phyloP scores from a whole-genome alignment of 2,329 filamentous ascomycete species.

The Penicillium sp. region DNA sequence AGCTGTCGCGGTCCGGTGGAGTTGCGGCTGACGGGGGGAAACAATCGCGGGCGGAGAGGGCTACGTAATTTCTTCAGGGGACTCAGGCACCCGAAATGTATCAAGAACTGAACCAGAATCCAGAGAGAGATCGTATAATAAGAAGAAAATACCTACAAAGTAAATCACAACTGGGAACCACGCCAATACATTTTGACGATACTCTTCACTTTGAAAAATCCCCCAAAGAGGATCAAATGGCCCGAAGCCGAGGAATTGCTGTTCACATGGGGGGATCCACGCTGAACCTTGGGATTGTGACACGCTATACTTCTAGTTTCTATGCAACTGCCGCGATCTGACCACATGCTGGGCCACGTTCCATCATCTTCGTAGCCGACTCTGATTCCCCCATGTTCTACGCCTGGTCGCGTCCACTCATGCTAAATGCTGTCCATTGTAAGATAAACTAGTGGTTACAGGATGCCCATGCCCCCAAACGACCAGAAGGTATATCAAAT shows the following conservation, averaged over 20 bases:
- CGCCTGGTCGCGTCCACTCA: background rate
- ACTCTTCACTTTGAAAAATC: background rate
- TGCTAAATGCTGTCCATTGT: conserved; percentile 14
- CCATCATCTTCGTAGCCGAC: no score
- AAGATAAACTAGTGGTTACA: conserved; percentile 19
- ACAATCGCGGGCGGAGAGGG: conserved; percentile 9
- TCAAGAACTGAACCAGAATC: background rate
- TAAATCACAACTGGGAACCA: background rate
- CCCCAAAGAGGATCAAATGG: conserved; percentile 12
- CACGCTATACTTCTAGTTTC: background rate
- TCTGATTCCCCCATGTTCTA: no score
- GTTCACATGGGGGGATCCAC: conserved; percentile 21
- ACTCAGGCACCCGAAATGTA: background rate
- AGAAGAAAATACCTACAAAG: background rate
- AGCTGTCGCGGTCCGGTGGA: conserved; percentile 16
- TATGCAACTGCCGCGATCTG: background rate
- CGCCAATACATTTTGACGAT: background rate
- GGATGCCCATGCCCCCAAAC: conserved; percentile 11
- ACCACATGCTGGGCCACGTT: conserved; percentile 1
- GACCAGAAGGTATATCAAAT: conserved; percentile 22
- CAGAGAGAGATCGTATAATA: background rate
- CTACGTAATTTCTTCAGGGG: background rate
- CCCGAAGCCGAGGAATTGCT: conserved; percentile 17
- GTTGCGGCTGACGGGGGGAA: conserved; percentile 21
- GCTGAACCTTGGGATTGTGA: background rate